Conservation (phyloP, 495 filamentous ascomycete genomes). For the Acidomyces sp. region DNA sequence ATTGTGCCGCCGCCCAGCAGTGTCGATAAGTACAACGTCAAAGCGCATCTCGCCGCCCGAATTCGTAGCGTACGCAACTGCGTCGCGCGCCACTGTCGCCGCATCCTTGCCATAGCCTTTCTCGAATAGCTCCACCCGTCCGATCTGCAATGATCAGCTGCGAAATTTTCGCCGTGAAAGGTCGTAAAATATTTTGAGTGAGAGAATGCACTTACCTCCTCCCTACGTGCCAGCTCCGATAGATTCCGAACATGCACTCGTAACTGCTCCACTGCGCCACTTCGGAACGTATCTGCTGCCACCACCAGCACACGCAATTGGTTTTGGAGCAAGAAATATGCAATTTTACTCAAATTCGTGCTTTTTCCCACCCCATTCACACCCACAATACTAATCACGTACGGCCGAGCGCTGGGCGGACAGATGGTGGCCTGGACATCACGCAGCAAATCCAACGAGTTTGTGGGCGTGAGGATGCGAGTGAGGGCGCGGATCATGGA, state of each 20-base stretch:
- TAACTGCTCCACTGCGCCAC: conserved; percentile 91
- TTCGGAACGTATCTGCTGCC: conserved; percentile 94
- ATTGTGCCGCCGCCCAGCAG: conserved; percentile 87
- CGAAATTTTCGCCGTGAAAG: too few relatives aligned
- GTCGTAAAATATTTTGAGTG: too few relatives aligned
- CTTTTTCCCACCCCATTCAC: conserved; percentile 98
- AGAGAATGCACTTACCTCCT: too few relatives aligned
- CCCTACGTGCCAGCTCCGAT: conserved; percentile 46
- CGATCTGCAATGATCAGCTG: too few relatives aligned
- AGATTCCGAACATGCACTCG: conserved; percentile 87
- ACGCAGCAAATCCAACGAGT: conserved; percentile 82
- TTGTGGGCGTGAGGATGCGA: conserved; percentile 90
- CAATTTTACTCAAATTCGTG: conserved; percentile 91
- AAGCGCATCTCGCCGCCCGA: conserved; percentile 30
- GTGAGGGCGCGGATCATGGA: conserved; percentile 82
- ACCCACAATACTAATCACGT: conserved; percentile 94
- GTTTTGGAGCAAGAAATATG: conserved; percentile 94
- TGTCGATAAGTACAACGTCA: conserved; percentile 94
- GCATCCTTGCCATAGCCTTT: conserved; percentile 97
- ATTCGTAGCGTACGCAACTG: conserved; percentile 58
- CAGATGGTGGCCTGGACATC: conserved; percentile 73
- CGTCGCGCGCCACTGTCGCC: conserved; percentile 86
- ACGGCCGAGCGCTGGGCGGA: conserved; percentile 54
- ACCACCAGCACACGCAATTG: conserved; percentile 90
- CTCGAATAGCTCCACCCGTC: conserved; percentile 78